Evolutionary conservation across 306 rosid species (phyloP), one percentile per base, ranked within the genome.

Genomic region (Echinosophora koreensis): DNA sequence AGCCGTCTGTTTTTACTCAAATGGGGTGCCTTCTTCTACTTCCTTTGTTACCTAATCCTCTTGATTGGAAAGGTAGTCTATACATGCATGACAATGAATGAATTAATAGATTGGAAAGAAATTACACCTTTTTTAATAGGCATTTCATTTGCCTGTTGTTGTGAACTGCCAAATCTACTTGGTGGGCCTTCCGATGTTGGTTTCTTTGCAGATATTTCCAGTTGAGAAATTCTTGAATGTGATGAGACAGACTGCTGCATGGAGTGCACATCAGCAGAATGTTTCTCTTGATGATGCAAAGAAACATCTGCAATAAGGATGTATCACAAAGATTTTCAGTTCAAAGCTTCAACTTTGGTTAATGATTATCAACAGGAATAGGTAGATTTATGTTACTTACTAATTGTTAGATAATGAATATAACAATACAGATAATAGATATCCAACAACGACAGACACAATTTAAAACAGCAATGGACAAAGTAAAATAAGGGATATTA

Each of bases 251-350:
- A 17, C 42, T 78, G 77, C 6, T 59, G 55, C 49, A 9, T 8
- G 14, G 76, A 69, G 16, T 60, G 3, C 47, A 8, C 50, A 10
- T 78, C 69, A 17, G 70, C 60, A 49, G 46, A 59, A 58, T 18
- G 30, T 58, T 39, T 46, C 59, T 52, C 63, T 35, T 17, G 60
- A 4, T n/a, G 7, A n/a, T 14, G 8, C n/a, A 32, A 17, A 34
- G 63, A 22, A 22, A 22, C 62, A 16, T 32, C 77, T 72, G 67
- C 55, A 57, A 55, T 12, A 38, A 22, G 22, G 34, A 71, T 16
- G 49, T 5, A 15, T 55, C 22, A 51, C 8, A 35, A 54, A 56
- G 1, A 9, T 22, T 56, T 52, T n/a, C 27, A 52, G 58, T 52
- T 52, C 27, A 52, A 6, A 56, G 35, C 35, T 17, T 56, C 61